Conservation (phyloP, 371 early-diverging fungal species). For the Apophysomyces sp. region DNA sequence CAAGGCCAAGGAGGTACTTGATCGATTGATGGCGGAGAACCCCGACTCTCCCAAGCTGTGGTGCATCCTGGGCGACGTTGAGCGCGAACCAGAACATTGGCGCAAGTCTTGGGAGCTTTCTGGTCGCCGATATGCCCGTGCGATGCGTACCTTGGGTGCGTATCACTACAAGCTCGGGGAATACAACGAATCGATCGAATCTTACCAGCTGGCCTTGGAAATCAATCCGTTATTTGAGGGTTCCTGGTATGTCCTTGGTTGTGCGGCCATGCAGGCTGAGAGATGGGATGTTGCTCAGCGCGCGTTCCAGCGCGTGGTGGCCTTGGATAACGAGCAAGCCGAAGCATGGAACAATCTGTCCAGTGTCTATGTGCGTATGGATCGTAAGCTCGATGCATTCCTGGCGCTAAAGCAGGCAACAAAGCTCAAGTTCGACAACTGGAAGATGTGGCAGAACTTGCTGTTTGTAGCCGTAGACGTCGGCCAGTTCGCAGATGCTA, state of each 20-base stretch:
- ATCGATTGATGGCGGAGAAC: conserved; percentile 59
- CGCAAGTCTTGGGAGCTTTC: conserved; percentile 89
- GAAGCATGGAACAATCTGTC: conserved; percentile 98
- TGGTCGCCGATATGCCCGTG: conserved; percentile 77
- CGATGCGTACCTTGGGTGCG: conserved; percentile 90
- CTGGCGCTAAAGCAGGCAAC: conserved; percentile 83
- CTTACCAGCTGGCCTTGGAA: conserved; percentile 73
- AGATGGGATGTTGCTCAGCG: conserved; percentile 75
- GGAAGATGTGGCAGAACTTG: conserved; percentile 94
- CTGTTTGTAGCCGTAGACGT: conserved; percentile 77
- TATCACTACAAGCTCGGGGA: conserved; percentile 70
- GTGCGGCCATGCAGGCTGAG: conserved; percentile 84
- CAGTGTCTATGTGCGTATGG: conserved; percentile 71
- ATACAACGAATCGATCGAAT: conserved; percentile 52
- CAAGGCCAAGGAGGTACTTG: conserved; percentile 78
- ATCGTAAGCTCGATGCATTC: conserved; percentile 76
- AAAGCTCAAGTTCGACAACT: conserved; percentile 75
- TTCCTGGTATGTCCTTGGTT: conserved; percentile 95
- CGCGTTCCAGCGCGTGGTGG: conserved; percentile 79
- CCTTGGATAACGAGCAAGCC: conserved; percentile 80
- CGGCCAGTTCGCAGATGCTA: conserved; percentile 80
- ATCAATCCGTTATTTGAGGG: conserved; percentile 95
- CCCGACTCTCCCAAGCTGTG: conserved; percentile 82
- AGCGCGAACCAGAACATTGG: conserved; percentile 76
- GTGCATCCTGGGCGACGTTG: conserved; percentile 90